These are phyloP conservation scores for Fusarium torreyae DNA, from an alignment of 2,329 filamentous ascomycete species.

Conservation along the genomic window DNA sequence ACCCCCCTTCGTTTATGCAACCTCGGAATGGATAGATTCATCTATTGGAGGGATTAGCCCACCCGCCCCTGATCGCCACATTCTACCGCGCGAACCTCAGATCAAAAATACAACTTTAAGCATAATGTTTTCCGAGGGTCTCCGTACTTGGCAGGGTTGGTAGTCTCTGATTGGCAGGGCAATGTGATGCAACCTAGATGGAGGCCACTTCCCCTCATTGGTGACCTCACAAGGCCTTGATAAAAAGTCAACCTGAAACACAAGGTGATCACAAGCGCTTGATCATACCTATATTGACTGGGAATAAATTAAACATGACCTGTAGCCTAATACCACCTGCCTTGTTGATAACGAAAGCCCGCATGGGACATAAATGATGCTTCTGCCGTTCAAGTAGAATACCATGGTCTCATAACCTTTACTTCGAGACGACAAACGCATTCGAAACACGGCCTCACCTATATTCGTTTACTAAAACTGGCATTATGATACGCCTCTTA, in stretches of 20 bases:
- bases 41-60: no score
- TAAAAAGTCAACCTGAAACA: conserved; percentile 3
- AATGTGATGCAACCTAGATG: neutral
- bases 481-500: fast-evolving
- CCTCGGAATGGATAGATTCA: no score
- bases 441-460: no score
- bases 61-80: no score
- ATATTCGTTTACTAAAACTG: fast-evolving
- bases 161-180: neutral
- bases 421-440: neutral
- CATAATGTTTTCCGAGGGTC: no score
- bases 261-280: conserved; percentile 4
- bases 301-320: neutral
- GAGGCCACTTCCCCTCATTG: conserved; percentile 15
- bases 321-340: conserved; percentile 6
- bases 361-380: neutral
- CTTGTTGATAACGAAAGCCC: neutral
- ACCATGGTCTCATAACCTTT: neutral
- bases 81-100: no score
- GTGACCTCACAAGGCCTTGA: conserved; percentile 17
- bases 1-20: no score
- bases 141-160: fast-evolving
- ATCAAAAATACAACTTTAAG: no score
- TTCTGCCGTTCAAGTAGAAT: neutral
- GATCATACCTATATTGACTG: neutral